phyloP scores from a whole-genome alignment of 208 protist species.

The Acanthamoeba triangularis region DNA sequence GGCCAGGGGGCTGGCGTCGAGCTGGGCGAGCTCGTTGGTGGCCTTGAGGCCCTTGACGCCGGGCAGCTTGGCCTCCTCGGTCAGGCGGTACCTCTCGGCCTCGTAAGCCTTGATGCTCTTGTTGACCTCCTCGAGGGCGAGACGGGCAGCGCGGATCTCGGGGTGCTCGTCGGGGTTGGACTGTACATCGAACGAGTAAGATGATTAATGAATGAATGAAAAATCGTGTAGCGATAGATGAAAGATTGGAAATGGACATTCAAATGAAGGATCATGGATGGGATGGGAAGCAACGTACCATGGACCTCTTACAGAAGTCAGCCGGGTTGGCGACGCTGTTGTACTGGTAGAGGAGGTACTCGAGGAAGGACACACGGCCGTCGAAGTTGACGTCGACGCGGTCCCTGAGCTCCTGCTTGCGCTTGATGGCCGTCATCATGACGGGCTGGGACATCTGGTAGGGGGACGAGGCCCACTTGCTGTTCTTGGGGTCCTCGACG shows the following conservation, averaged over 20 bases:
- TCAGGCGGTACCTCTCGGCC: slow-evolving; percentile 82
- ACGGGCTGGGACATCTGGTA: slow-evolving; percentile 75
- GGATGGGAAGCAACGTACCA: slow-evolving; percentile 69
- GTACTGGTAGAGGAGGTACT: slow-evolving; percentile 88
- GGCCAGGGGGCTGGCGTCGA: slow-evolving; percentile 81
- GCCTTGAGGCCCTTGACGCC: slow-evolving; percentile 84
- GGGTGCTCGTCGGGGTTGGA: slow-evolving; percentile 81
- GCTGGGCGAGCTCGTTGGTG: slow-evolving; percentile 86
- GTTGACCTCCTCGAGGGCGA: slow-evolving; percentile 87
- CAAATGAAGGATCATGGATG: too few species aligned
- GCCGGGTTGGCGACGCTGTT: slow-evolving; percentile 86
- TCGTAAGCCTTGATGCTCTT: slow-evolving; percentile 86
- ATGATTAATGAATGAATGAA: too few species aligned
- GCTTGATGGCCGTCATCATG: slow-evolving; percentile 87
- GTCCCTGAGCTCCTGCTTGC: slow-evolving; percentile 86
- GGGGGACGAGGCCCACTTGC: not conserved
- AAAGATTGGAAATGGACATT: not conserved
- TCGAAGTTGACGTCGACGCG: slow-evolving; percentile 89
- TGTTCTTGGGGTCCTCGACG: slow-evolving; percentile 85
- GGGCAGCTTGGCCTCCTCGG: slow-evolving; percentile 55
- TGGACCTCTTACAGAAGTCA: slow-evolving; percentile 86
- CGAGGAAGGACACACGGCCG: slow-evolving; percentile 84
- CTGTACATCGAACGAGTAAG: not conserved
- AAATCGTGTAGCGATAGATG: too few species aligned
- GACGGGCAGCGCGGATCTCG: slow-evolving; percentile 85